phyloP scores from a whole-genome alignment of 2,329 filamentous ascomycete genomes.

The Byssoonygena ceratinophila region DNA sequence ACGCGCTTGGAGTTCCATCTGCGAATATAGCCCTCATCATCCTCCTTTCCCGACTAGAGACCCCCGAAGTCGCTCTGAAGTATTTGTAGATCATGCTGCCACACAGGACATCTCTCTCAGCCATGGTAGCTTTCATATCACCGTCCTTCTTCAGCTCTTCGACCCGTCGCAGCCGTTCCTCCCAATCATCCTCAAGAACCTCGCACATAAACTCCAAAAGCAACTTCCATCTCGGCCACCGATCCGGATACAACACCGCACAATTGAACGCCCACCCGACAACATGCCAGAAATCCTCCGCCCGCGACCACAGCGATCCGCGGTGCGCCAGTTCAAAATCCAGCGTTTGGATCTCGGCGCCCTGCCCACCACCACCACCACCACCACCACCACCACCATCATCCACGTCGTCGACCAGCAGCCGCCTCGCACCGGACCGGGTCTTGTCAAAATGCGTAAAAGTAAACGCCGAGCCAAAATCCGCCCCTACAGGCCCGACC shows the following conservation, averaged over 20 bases:
- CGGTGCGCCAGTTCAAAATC: slow-evolving; percentile 51
- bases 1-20: slow-evolving; percentile 29
- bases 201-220: slow-evolving; percentile 65
- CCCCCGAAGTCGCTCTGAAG: slow-evolving; percentile 25
- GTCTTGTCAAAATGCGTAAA: slow-evolving; percentile 43
- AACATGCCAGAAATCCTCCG: slow-evolving; percentile 78
- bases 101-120: slow-evolving; percentile 18
- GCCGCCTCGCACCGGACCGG: slow-evolving; percentile 21
- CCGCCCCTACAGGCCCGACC: slow-evolving; percentile 59
- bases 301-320: slow-evolving; percentile 61
- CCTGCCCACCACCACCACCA: slow-evolving; percentile 18
- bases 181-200: slow-evolving; percentile 38
- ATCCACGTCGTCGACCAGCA: slow-evolving; percentile 18
- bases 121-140: not conserved
- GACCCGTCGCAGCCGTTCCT: slow-evolving; percentile 22
- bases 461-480: slow-evolving; percentile 59
- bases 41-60: slow-evolving; percentile 30
- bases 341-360: slow-evolving; percentile 38
- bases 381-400: not conserved
- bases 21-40: slow-evolving; percentile 41
- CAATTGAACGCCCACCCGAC: slow-evolving; percentile 93
- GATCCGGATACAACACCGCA: slow-evolving; percentile 56
- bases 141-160: slow-evolving; percentile 10
- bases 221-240: slow-evolving; percentile 71
- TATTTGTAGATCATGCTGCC: slow-evolving; percentile 38